Percentiles rank a stretch among this genome's conserved stretches.
These are phyloP conservation scores for Cryptococcus sp. DNA, from an alignment of 1,284 basidiomycete genomes.

Conservation along the genomic window DNA sequence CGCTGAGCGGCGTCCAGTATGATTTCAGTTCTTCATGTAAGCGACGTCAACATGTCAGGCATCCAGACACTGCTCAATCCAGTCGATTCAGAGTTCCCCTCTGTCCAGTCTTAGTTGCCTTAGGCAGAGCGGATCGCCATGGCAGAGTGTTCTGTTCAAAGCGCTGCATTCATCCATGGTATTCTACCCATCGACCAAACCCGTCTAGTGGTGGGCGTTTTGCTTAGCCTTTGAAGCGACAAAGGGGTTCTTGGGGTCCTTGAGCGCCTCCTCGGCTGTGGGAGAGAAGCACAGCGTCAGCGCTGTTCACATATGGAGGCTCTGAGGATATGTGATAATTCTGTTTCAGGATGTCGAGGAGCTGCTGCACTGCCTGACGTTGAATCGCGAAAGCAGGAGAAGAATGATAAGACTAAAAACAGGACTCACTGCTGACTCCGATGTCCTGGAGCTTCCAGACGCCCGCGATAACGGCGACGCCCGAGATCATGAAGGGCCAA, in stretches of 20 bases:
- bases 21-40: too few relatives aligned
- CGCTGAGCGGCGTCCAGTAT: too few relatives aligned
- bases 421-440: conserved; percentile 2
- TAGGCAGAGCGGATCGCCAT: too few relatives aligned
- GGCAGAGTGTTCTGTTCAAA: not conserved
- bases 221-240: conserved; percentile 11
- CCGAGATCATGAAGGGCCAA: conserved; percentile 38
- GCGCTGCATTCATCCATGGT: not conserved
- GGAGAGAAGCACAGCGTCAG: not conserved
- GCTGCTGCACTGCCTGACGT: not conserved
- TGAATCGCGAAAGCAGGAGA: not conserved
- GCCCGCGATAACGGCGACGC: conserved; percentile 55
- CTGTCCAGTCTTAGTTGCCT: too few relatives aligned
- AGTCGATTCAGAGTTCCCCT: too few relatives aligned
- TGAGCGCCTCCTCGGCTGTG: conserved; percentile 30
- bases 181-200: not conserved
- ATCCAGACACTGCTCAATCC: too few relatives aligned
- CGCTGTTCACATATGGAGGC: not conserved
- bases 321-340: not conserved
- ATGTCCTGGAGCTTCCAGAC: conserved; percentile 30
- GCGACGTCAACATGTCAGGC: too few relatives aligned
- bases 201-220: conserved; percentile 6
- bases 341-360: not conserved
- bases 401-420: too few relatives aligned
- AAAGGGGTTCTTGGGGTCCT: conserved; percentile 36